Base-by-base conservation (phyloP, 2,329 filamentous ascomycete genomes). In the Cordyceps cateniannulata region DNA sequence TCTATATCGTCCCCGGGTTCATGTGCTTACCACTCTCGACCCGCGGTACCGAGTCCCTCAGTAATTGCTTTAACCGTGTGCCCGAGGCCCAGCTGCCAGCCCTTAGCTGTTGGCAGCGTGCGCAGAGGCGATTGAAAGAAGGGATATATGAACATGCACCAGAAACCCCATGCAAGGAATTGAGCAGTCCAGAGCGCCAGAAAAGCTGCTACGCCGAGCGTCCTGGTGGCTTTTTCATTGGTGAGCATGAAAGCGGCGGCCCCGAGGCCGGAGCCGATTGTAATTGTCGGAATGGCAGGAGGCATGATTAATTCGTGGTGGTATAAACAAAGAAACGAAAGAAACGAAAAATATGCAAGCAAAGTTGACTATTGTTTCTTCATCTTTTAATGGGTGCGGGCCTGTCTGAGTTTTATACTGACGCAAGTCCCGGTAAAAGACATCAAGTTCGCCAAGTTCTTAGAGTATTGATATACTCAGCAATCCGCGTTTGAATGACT, bases 91-190 rank as follows among this genome's bases (percentile, higher is more conserved):
- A 38, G 32, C 9, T 12, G 51, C 51, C 38, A 55, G 9, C 44
- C 44, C 6, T 3, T 1, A 14, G 51, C 42, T 9, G 45, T 56
- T 29, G 50, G 52, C 29, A 61, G 18, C 14, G 49, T 22, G 22
- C 52, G 44, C 14, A 55, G 16, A 16, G 47, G 42, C 32, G 59
- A 54, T 42, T 32, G 10, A 9, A 55, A 55, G 32, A 61, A 61
- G 5, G 52, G 50, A 12, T 56, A 61, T 29, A 55, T 61, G 6
- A 55, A 50, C 24, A 38, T 61, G 24, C 40, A 50, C 42, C 42
- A 61, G 16, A 55, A 32, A 3, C 29, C 44, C 25, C 51, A 56
- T 2, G 24, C 12, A 20, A 38, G 3, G 20, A 56, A 32, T 12
- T 61, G 52, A 14, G 10, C 35, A 6, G 45, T 14, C 25, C 35